These are phyloP conservation scores for Kingdonia uniflora DNA, from an alignment of 164 flowering plant species.

Conservation along the genomic window DNA sequence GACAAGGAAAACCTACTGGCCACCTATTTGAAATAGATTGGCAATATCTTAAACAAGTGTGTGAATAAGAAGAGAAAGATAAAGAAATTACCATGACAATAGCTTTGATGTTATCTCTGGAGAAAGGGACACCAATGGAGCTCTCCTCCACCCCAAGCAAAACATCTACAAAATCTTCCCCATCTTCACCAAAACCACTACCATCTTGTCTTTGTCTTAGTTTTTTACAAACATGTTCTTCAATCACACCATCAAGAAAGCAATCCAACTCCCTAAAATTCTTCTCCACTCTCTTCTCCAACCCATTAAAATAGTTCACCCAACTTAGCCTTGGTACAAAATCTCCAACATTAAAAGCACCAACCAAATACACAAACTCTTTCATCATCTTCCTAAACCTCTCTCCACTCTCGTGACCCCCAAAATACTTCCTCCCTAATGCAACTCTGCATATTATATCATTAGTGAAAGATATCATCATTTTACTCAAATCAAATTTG, in stretches of 20 bases:
- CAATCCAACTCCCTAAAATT: not conserved
- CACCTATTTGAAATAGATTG: not conserved
- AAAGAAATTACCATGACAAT: not conserved
- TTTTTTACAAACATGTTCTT: not conserved
- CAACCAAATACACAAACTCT: not conserved
- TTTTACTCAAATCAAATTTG: constrained; percentile 11
- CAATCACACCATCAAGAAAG: not conserved
- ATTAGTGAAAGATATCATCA: constrained; percentile 3
- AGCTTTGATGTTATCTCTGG: constrained; percentile 2
- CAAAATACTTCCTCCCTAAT: constrained; percentile 18
- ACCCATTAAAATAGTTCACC: constrained; percentile 10
- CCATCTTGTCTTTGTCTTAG: not conserved
- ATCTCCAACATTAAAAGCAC: constrained; percentile 6
- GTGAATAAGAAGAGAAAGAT: not conserved
- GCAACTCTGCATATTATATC: constrained; percentile 16
- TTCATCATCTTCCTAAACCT: not conserved
- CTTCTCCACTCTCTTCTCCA: not conserved
- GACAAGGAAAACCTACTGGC: not conserved
- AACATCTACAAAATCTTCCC: not conserved
- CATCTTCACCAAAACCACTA: not conserved
- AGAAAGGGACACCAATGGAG: not conserved
- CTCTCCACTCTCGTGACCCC: constrained; percentile 4
- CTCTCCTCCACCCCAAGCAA: not conserved
- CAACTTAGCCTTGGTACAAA: constrained; percentile 8
- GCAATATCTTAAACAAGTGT: not conserved